These are phyloP conservation scores for Populus tremula DNA, from an alignment of 345 rosid species.

Conservation along the genomic window DNA sequence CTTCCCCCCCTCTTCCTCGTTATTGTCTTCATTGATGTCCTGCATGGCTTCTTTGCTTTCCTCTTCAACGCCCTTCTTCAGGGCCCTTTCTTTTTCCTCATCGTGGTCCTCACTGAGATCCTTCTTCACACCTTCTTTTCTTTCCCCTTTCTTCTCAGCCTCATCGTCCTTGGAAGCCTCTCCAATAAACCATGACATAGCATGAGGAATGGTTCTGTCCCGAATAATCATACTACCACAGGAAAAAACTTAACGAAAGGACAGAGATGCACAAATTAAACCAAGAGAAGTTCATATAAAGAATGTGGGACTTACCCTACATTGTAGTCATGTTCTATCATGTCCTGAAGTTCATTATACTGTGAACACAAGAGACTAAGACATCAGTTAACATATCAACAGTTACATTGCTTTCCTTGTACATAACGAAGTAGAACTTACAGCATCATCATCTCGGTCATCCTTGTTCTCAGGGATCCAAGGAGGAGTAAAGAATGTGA, in stretches of 20 bases:
- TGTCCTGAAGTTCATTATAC: slow-evolving; percentile 21
- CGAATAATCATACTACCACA: slow-evolving; percentile 8
- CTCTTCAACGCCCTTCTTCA: no score
- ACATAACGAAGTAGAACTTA: slow-evolving; percentile 3
- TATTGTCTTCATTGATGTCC: no score
- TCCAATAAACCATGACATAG: slow-evolving; percentile 25
- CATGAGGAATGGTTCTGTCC: slow-evolving; percentile 24
- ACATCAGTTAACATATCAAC: background rate
- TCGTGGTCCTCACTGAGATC: slow-evolving; percentile 2
- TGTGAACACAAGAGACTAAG: background rate
- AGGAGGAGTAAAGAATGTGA: slow-evolving; percentile 18
- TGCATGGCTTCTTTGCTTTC: no score
- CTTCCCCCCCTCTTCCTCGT: no score
- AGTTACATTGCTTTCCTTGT: background rate
- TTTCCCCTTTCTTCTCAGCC: slow-evolving; percentile 1
- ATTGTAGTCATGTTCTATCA: slow-evolving; percentile 17
- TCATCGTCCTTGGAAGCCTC: slow-evolving; percentile 18
- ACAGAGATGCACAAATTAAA: background rate
- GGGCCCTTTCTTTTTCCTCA: background rate
- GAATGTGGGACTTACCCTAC: slow-evolving; percentile 12
- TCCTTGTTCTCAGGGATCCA: slow-evolving; percentile 15
- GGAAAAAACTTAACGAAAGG: background rate
- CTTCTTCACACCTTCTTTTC: background rate
- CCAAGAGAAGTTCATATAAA: background rate
- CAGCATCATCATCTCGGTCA: slow-evolving; percentile 20